A percentile compares a stretch with the other conserved stretches of the same genome.
These are phyloP conservation scores for Starmera amethionina DNA, from an alignment of 805 yeast species.

Conservation along the genomic window DNA sequence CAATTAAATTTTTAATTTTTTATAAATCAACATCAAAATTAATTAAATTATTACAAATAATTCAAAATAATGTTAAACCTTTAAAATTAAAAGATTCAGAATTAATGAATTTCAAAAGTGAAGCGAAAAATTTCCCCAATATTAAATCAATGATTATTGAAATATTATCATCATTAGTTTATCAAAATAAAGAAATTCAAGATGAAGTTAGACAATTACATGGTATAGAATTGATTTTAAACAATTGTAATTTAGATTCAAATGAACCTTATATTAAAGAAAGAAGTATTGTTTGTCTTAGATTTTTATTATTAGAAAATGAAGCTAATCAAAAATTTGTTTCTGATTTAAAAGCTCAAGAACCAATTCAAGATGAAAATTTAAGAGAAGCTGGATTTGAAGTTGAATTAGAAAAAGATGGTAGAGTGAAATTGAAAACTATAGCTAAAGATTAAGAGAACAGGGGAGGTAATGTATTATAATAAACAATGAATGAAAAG, in stretches of 20 bases:
- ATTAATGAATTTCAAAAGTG: conserved; percentile 6
- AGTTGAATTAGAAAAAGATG: conserved; percentile 52
- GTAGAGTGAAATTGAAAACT: conserved; percentile 50
- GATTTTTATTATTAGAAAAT: conserved; percentile 58
- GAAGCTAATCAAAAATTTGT: conserved; percentile 67
- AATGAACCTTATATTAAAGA: conserved; percentile 87
- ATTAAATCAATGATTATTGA: conserved; percentile 61
- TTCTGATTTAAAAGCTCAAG: conserved; percentile 64
- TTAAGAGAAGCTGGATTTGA: conserved; percentile 72
- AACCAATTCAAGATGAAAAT: conserved; percentile 46
- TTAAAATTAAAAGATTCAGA: conserved; percentile 15
- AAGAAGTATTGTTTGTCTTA: conserved; percentile 69
- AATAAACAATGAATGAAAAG: background rate
- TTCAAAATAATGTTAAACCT: conserved; percentile 26
- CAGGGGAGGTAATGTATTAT: background rate
- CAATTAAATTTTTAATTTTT: conserved; percentile 24
- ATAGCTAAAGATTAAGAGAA: conserved; percentile 8
- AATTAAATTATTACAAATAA: conserved; percentile 18
- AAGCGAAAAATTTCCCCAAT: conserved; percentile 42
- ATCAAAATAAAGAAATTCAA: conserved; percentile 46
- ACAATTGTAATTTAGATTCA: conserved; percentile 78
- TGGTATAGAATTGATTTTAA: conserved; percentile 62
- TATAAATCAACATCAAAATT: conserved; percentile 27
- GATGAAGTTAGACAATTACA: conserved; percentile 55
- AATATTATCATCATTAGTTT: conserved; percentile 47